Evolutionary conservation across 2,329 filamentous ascomycete genomes (phyloP), one percentile per base, ranked within the genome.

Genomic region (Hypoxylon sp.): DNA sequence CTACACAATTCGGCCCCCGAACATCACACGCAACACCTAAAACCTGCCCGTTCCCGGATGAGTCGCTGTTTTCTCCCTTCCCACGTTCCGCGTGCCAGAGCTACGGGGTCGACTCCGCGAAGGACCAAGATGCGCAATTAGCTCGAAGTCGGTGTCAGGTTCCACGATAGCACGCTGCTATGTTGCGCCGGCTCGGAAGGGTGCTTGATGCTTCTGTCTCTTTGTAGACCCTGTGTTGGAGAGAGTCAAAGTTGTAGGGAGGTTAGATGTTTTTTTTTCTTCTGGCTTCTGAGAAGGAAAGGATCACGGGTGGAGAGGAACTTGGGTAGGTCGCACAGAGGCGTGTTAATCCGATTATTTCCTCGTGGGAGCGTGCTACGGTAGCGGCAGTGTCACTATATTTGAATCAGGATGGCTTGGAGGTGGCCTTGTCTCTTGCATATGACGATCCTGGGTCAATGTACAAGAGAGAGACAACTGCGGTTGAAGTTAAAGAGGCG

Each of bases 1-100:
- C 71, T 73, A 73, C 68, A 73, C 71, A 68, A 63, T 69, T 69
- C 64, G 68, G 66, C 57, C 64, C 66, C 65, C 68, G 69, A 67
- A 67, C 73, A 75, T 75, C 67, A 73, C 71, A 73, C 69, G 69
- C 70, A 69, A 69, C 67, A 70, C 63, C 59, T 63, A 58, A 38
- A 62, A 59, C 65, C 70, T 71, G 70, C 69, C 67, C 64, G 67
- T 67, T 73, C 66, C 71, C 70, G 67, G 65, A 61, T 59, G 37
- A 40, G 42, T 51, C 46, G 44, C 6, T 6, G 36, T 51, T 61
- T 57, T 52, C 54, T 59, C 55, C 57, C 59, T 60, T 55, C 53
- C 59, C 58, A 62, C 60, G 61, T 57, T 62, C 57, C 60, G 61
- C 63, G 57, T 62, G 57, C 55, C 57, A 55, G 47, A 53, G 49